Conservation (phyloP, 345 rosid genomes). For the Melastoma malabathricum region DNA sequence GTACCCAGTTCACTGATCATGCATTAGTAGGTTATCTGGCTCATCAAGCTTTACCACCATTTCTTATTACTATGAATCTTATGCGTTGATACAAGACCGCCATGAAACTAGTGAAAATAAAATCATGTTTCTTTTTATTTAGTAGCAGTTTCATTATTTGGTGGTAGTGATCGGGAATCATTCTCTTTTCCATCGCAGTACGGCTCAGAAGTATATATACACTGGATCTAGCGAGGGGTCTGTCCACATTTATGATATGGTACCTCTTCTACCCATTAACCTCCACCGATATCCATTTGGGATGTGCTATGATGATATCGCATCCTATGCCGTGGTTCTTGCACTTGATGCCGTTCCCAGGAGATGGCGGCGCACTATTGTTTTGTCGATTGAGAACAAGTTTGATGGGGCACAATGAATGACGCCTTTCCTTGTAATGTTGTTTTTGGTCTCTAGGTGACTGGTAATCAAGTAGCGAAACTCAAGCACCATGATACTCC, state of each 20-base stretch:
- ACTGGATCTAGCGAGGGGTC: constrained; percentile 42
- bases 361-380: too few species aligned
- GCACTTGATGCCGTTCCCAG: too few species aligned
- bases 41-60: too few species aligned
- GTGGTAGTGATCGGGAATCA: not conserved
- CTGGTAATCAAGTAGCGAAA: constrained; percentile 35
- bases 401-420: not conserved
- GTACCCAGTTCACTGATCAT: too few species aligned
- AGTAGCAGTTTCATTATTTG: not conserved
- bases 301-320: too few species aligned
- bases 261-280: constrained; percentile 10
- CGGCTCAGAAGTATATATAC: constrained; percentile 55
- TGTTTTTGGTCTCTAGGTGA: constrained; percentile 22
- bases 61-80: too few species aligned
- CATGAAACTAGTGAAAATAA: not conserved
- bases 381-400: not conserved
- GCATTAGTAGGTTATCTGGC: too few species aligned
- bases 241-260: constrained; percentile 53
- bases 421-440: not conserved
- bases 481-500: constrained; percentile 23
- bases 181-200: constrained; percentile 29
- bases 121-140: not conserved
- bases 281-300: not conserved
- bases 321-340: too few species aligned
- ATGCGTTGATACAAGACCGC: too few species aligned